phyloP scores from a whole-genome alignment of 306 rosid species.

The Vachellia collinsii region DNA sequence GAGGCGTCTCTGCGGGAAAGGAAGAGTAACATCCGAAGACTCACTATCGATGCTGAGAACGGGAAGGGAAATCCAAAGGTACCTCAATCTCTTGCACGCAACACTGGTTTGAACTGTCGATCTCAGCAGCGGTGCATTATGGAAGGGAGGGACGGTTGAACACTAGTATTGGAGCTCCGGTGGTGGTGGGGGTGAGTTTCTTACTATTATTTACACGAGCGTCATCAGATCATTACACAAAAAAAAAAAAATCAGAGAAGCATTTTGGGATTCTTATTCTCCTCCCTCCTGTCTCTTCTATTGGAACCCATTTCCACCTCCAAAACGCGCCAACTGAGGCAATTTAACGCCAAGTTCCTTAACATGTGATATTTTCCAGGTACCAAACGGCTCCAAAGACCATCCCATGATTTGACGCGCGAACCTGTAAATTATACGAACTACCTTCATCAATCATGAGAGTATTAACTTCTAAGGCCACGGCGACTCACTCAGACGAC shows the following conservation, averaged over 20 bases:
- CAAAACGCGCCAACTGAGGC: background rate
- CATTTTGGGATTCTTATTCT: too few relatives aligned
- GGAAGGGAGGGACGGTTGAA: too few relatives aligned
- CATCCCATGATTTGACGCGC: background rate
- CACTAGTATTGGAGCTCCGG: too few relatives aligned
- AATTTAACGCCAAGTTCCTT: background rate
- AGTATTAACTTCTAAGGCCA: constrained; percentile 37
- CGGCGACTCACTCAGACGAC: constrained; percentile 42
- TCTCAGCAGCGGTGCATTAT: too few relatives aligned
- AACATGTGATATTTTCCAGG: background rate
- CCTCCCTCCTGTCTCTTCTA: too few relatives aligned
- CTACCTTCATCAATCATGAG: constrained; percentile 40
- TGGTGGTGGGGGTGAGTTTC: too few relatives aligned
- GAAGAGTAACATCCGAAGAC: constrained; percentile 1
- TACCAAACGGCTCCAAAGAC: background rate
- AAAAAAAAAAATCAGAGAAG: too few relatives aligned
- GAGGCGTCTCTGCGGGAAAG: background rate
- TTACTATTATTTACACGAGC: too few relatives aligned
- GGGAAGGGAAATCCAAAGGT: constrained; percentile 14
- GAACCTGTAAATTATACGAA: constrained; percentile 34
- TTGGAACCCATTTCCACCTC: background rate
- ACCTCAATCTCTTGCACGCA: background rate
- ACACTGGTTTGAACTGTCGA: constrained; percentile 4
- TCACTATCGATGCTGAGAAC: constrained; percentile 14
- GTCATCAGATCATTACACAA: too few relatives aligned